These are phyloP conservation scores for Rhododendron griersonianum DNA, from an alignment of 148 eudicot genomes.

Conservation along the genomic window DNA sequence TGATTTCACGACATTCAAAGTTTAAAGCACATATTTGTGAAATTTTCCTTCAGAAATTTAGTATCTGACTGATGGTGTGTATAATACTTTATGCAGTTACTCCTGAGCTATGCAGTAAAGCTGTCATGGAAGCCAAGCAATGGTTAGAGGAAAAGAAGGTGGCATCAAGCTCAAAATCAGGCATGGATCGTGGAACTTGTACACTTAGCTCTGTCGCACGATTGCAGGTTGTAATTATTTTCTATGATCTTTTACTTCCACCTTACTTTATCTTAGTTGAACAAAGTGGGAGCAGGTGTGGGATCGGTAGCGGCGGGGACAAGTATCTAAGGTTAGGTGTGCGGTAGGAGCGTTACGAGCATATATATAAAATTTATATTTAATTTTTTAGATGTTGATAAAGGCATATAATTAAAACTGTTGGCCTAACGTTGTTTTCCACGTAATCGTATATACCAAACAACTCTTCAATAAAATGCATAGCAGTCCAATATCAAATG, in stretches of 20 bases:
- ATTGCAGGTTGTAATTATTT: constrained; percentile 39
- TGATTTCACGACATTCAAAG: not conserved
- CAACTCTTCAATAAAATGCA: not conserved
- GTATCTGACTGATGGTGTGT: not conserved
- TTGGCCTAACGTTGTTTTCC: not conserved
- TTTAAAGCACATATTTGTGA: not conserved
- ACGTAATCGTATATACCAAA: not conserved
- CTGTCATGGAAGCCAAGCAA: constrained; percentile 69
- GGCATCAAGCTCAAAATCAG: constrained; percentile 42
- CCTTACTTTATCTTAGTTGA: not conserved
- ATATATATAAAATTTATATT: not conserved
- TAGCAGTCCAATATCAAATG: not conserved
- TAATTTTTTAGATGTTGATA: not conserved
- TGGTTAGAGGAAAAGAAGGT: constrained; percentile 77
- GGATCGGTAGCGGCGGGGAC: not conserved
- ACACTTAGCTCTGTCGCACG: constrained; percentile 24
- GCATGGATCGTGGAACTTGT: constrained; percentile 26
- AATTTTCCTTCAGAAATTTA: not conserved
- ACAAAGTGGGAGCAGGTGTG: not conserved
- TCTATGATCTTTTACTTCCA: constrained; percentile 1
- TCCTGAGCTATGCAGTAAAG: constrained; percentile 44
- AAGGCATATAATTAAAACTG: not conserved
- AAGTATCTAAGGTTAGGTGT: not conserved
- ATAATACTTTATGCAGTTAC: constrained; percentile 20
- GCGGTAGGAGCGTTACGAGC: not conserved